Conservation (phyloP, 805 yeast species). For the Metschnikowia sp. region DNA sequence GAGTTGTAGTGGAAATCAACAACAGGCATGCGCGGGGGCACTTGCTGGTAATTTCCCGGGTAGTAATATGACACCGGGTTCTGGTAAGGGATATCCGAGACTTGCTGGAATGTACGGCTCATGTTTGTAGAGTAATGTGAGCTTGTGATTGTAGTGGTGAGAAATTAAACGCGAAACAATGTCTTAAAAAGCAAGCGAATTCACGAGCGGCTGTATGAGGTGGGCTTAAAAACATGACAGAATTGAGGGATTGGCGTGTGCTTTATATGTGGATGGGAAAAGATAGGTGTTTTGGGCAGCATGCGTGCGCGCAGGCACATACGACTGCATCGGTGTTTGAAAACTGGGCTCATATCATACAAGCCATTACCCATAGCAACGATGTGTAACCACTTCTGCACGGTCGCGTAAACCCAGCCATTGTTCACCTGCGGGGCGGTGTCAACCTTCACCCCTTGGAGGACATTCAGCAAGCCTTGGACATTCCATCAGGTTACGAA, state of each 20-base stretch:
- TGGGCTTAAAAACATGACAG: neutral
- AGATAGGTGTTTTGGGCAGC: neutral
- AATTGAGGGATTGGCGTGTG: neutral
- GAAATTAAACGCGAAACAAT: neutral
- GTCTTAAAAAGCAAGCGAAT: neutral
- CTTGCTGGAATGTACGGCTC: conserved; percentile 2
- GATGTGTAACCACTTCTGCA: neutral
- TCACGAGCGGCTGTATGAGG: neutral
- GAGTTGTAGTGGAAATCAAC: conserved; percentile 1
- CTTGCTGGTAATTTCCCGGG: conserved; percentile 1
- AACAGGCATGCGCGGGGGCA: conserved; percentile 1
- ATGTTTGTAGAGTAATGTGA: neutral
- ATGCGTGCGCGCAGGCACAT: conserved; percentile 3
- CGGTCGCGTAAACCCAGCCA: neutral
- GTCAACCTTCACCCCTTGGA: neutral
- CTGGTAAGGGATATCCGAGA: conserved; percentile 3
- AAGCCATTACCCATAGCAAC: neutral
- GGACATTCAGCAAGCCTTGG: neutral
- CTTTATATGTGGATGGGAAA: conserved; percentile 4
- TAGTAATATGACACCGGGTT: conserved; percentile 1
- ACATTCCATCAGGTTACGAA: no score
- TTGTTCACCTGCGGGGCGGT: neutral
- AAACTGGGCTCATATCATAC: neutral
- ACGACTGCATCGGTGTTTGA: conserved; percentile 5
- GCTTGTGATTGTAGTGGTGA: no score